A percentile compares a stretch with the other conserved stretches of the same genome.
phyloP scores from a whole-genome alignment of 441 rosid genomes.

The Lepidium campestre region DNA sequence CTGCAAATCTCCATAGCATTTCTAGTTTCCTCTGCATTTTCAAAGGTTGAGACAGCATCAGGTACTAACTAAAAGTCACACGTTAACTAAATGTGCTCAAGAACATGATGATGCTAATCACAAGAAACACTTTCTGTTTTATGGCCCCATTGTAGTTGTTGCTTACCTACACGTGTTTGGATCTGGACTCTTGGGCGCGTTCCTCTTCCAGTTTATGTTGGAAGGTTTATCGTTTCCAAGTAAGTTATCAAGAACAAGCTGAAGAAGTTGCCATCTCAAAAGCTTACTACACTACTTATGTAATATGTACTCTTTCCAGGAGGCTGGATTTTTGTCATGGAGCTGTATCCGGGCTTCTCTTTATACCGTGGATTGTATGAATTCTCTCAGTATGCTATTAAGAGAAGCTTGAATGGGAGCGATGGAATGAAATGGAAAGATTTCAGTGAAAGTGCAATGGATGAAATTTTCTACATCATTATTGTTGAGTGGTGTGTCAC shows the following conservation, averaged over 20 bases:
- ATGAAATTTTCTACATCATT: slow-evolving; percentile 56
- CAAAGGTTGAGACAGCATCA: slow-evolving; percentile 71
- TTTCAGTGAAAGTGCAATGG: slow-evolving; percentile 60
- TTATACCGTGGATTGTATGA: slow-evolving; percentile 83
- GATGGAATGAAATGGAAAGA: slow-evolving; percentile 75
- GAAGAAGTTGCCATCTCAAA: background rate
- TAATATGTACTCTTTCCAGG: slow-evolving; percentile 29
- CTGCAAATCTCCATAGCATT: slow-evolving; percentile 78
- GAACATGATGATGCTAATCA: background rate
- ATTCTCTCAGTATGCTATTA: slow-evolving; percentile 52
- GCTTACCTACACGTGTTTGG: slow-evolving; percentile 62
- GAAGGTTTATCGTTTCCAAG: slow-evolving; percentile 66
- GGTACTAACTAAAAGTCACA: slow-evolving; percentile 35
- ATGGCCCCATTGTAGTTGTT: slow-evolving; percentile 40
- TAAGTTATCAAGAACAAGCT: slow-evolving; percentile 33
- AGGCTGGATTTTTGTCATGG: slow-evolving; percentile 58
- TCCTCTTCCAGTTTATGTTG: slow-evolving; percentile 58
- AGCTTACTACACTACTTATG: background rate
- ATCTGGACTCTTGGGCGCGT: slow-evolving; percentile 72
- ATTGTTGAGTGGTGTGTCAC: slow-evolving; percentile 65
- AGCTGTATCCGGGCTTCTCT: slow-evolving; percentile 85
- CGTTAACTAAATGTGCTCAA: background rate
- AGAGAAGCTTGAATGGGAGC: slow-evolving; percentile 30
- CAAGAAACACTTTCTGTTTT: background rate
- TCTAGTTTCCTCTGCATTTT: slow-evolving; percentile 51